A percentile compares a stretch with the other conserved stretches of the same genome.
These are phyloP conservation scores for Penicillium goetzii DNA, from an alignment of 495 filamentous ascomycete genomes.

Conservation along the genomic window DNA sequence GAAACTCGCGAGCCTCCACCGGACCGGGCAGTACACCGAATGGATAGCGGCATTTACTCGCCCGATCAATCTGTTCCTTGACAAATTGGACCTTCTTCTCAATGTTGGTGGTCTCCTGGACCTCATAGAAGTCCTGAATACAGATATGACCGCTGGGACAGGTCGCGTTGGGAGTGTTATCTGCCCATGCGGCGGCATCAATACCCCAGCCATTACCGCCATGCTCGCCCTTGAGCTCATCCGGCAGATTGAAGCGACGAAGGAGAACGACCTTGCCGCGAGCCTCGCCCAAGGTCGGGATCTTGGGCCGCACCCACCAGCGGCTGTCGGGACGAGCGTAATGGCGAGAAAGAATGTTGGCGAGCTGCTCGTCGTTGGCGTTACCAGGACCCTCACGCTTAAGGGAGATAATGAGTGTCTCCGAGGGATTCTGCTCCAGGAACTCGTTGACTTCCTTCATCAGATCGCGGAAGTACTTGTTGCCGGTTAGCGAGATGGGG, in stretches of 20 bases:
- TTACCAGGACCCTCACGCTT: slow-evolving; percentile 88
- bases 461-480: slow-evolving; percentile 75
- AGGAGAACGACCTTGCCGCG: slow-evolving; percentile 85
- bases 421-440: slow-evolving; percentile 74
- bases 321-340: slow-evolving; percentile 65
- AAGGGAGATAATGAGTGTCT: slow-evolving; percentile 82
- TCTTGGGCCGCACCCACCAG: slow-evolving; percentile 81
- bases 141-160: slow-evolving; percentile 76
- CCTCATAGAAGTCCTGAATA: slow-evolving; percentile 95
- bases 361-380: slow-evolving; percentile 79
- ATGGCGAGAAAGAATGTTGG: slow-evolving; percentile 67
- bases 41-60: slow-evolving; percentile 55
- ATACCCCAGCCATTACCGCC: slow-evolving; percentile 75
- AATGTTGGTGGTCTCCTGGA: slow-evolving; percentile 74
- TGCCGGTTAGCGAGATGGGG: slow-evolving; percentile 70
- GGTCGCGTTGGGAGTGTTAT: slow-evolving; percentile 80
- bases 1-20: slow-evolving; percentile 49
- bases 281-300: slow-evolving; percentile 79
- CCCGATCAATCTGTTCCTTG: slow-evolving; percentile 73
- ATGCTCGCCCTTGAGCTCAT: slow-evolving; percentile 60
- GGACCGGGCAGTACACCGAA: slow-evolving; percentile 39
- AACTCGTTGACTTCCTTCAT: slow-evolving; percentile 72
- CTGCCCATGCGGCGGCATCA: slow-evolving; percentile 80
- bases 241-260: slow-evolving; percentile 74
- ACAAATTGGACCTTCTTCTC: slow-evolving; percentile 77